A percentile compares a stretch with the other conserved stretches of the same genome.
phyloP scores from a whole-genome alignment of 2,329 filamentous ascomycete species.

The Albophoma yamanashiensis region DNA sequence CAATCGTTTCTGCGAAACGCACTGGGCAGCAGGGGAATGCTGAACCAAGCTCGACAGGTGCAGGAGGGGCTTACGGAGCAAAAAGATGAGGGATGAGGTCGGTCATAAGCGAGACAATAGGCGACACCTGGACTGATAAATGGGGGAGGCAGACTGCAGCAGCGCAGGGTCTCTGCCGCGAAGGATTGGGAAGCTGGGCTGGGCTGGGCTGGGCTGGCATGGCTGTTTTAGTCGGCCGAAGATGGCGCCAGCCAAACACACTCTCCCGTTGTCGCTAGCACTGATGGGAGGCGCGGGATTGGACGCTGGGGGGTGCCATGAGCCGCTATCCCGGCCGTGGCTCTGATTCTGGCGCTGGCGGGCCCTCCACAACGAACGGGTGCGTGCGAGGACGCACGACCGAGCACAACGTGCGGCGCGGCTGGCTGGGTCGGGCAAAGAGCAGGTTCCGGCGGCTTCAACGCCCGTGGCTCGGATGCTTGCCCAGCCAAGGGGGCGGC shows the following conservation, averaged over 20 bases:
- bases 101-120: slow-evolving; percentile 1
- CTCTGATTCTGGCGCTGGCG: background rate
- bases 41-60: background rate
- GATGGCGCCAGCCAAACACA: slow-evolving; percentile 1
- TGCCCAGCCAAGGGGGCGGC: background rate
- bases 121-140: background rate
- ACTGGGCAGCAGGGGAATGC: background rate
- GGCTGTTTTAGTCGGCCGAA: background rate
- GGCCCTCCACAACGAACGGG: background rate
- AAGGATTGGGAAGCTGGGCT: background rate
- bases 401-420: background rate
- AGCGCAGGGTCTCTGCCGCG: background rate
- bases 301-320: background rate
- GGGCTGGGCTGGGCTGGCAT: background rate
- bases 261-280: background rate
- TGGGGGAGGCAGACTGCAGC: background rate
- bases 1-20: background rate
- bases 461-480: background rate
- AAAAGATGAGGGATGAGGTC: background rate
- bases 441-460: background rate
- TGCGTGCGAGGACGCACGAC: background rate
- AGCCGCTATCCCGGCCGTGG: background rate
- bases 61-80: background rate
- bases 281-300: background rate
- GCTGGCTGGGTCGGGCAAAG: background rate